Percentiles rank a stretch among this genome's conserved stretches.
These are phyloP conservation scores for Artemisia annua DNA, from an alignment of 129 eudicot species.

Conservation along the genomic window DNA sequence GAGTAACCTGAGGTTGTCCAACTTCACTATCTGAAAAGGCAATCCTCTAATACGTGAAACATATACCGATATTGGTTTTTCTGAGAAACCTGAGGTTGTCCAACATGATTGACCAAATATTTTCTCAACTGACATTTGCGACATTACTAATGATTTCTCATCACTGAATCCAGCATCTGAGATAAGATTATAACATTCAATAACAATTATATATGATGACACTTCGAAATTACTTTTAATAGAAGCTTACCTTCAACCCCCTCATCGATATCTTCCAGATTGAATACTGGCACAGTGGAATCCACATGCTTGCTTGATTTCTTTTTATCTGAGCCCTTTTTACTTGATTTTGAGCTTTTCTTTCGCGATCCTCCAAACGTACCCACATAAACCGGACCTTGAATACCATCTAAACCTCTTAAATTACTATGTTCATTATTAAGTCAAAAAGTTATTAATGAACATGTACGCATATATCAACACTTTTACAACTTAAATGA, in stretches of 20 bases:
- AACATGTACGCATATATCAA: not conserved
- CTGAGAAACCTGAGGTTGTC: too few species aligned
- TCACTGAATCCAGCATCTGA: too few species aligned
- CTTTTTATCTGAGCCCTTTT: constrained; percentile 89
- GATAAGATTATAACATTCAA: too few species aligned
- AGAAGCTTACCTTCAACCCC: constrained; percentile 88
- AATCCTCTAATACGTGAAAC: too few species aligned
- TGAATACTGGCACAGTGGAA: constrained; percentile 95
- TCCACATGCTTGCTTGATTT: constrained; percentile 90
- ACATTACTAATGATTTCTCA: too few species aligned
- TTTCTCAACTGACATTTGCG: too few species aligned
- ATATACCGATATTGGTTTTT: too few species aligned
- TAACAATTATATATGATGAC: not conserved
- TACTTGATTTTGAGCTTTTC: constrained; percentile 75
- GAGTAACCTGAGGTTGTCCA: too few species aligned
- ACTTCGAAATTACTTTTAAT: not conserved
- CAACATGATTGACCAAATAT: too few species aligned
- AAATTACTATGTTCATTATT: constrained; percentile 67
- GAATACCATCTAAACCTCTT: constrained; percentile 99
- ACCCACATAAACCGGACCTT: constrained; percentile 99
- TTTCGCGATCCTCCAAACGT: constrained; percentile 85
- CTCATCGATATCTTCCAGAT: constrained; percentile 95
- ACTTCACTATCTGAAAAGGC: too few species aligned
- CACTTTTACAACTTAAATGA: not conserved
- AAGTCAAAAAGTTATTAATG: constrained; percentile 8